Conservation (phyloP, 2,329 filamentous ascomycete species). For the Ophiosphaerella herpotricha region DNA sequence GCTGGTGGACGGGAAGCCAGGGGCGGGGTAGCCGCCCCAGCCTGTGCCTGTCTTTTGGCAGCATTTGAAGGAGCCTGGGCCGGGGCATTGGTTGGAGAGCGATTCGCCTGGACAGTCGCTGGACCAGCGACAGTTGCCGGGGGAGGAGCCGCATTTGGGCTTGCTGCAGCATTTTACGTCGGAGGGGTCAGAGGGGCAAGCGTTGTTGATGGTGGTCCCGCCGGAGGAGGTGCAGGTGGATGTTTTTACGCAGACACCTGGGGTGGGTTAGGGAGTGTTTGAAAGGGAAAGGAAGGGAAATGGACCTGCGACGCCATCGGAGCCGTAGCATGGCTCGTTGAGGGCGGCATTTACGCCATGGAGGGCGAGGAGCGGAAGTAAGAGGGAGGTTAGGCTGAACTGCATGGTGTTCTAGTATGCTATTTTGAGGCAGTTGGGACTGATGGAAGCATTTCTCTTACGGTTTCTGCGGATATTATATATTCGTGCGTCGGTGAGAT, state of each 20-base stretch:
- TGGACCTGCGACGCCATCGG: conserved; percentile 7
- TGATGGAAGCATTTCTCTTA: neutral
- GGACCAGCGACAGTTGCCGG: conserved; percentile 25
- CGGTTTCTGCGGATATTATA: neutral
- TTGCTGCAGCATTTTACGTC: conserved; percentile 53
- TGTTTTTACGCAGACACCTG: conserved; percentile 48
- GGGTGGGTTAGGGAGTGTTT: neutral
- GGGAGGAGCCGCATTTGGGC: conserved; percentile 36
- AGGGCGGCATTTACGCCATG: conserved; percentile 4
- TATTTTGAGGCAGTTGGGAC: neutral
- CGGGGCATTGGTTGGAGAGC: conserved; percentile 22
- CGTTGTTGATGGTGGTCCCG: conserved; percentile 46
- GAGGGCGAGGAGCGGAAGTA: neutral
- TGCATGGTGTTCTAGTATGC: neutral
- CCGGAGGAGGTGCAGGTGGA: conserved; percentile 44
- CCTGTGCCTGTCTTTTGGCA: conserved; percentile 17
- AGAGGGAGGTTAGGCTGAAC: neutral
- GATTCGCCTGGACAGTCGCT: conserved; percentile 18
- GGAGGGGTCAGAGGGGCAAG: conserved; percentile 46
- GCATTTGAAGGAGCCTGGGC: conserved; percentile 27
- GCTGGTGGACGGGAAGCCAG: conserved; percentile 13
- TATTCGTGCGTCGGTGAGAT: neutral
- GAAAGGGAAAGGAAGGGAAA: neutral
- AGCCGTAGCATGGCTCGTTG: conserved; percentile 12
- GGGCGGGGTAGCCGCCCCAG: conserved; percentile 13